Evolutionary conservation across 805 yeast genomes (phyloP).

Genomic region (Ascoidea rubescens): DNA sequence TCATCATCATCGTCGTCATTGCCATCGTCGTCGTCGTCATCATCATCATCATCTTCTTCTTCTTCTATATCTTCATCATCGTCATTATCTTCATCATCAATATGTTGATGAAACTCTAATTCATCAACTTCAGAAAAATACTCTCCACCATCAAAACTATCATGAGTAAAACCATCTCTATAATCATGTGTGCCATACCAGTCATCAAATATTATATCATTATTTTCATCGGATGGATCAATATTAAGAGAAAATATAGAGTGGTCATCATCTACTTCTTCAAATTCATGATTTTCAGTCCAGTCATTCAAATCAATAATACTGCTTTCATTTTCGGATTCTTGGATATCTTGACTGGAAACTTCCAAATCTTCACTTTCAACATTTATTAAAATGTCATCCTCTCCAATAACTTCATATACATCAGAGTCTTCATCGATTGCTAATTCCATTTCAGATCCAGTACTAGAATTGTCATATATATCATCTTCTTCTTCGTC

Average conservation of each 20-base stretch:
- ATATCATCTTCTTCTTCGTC: slow-evolving; percentile 20
- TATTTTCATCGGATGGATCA: no score
- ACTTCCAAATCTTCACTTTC: slow-evolving; percentile 11
- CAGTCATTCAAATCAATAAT: no score
- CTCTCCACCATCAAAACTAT: no score
- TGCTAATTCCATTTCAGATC: slow-evolving; percentile 11
- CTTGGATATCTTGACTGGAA: slow-evolving; percentile 1
- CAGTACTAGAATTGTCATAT: not conserved
- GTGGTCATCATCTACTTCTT: slow-evolving; percentile 15
- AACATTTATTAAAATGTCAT: slow-evolving; percentile 11
- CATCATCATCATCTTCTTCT: slow-evolving; percentile 12
- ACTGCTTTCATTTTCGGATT: no score
- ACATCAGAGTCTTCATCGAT: slow-evolving; percentile 18
- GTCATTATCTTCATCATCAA: slow-evolving; percentile 1
- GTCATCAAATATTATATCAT: not conserved
- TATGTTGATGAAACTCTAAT: not conserved
- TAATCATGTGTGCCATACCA: not conserved
- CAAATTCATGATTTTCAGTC: slow-evolving; percentile 8
- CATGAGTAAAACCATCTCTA: no score
- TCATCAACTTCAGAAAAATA: no score
- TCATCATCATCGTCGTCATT: slow-evolving; percentile 16
- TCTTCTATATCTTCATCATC: slow-evolving; percentile 6
- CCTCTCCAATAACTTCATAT: slow-evolving; percentile 18
- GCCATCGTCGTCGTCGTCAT: slow-evolving; percentile 2
- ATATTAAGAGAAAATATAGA: not conserved